Evolutionary conservation across 495 filamentous ascomycete species (phyloP).

Genomic region (Penicillium verhagenii): DNA sequence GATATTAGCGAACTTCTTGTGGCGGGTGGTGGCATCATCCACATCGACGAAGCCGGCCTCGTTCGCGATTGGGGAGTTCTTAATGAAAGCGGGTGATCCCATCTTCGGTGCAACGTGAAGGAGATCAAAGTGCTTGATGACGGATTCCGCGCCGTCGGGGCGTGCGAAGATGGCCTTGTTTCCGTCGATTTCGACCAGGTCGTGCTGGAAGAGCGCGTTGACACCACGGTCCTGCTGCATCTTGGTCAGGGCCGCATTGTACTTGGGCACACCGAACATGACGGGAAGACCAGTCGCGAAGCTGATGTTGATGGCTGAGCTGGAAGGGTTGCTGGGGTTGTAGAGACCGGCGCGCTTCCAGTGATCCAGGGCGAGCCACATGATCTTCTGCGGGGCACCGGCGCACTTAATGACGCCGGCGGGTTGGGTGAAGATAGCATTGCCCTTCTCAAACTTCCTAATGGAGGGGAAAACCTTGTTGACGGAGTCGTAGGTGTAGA

Average conservation of each 20-base stretch:
- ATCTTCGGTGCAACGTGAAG: slow-evolving; percentile 64
- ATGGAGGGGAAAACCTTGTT: slow-evolving; percentile 59
- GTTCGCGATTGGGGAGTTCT: slow-evolving; percentile 57
- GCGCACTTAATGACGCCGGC: slow-evolving; percentile 66
- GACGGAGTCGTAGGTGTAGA: slow-evolving; percentile 61
- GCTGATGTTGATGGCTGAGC: slow-evolving; percentile 56
- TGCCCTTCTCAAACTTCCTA: slow-evolving; percentile 52
- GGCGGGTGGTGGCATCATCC: slow-evolving; percentile 56
- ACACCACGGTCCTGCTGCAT: slow-evolving; percentile 63
- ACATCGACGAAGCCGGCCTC: slow-evolving; percentile 65
- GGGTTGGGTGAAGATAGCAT: slow-evolving; percentile 69
- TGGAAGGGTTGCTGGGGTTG: slow-evolving; percentile 36
- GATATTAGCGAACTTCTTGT: slow-evolving; percentile 62
- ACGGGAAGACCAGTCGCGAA: slow-evolving; percentile 60
- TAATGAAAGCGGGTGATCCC: slow-evolving; percentile 58
- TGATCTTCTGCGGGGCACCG: slow-evolving; percentile 67
- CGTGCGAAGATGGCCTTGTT: slow-evolving; percentile 53
- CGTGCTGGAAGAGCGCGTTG: slow-evolving; percentile 65
- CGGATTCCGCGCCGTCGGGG: slow-evolving; percentile 42
- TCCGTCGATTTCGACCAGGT: slow-evolving; percentile 60
- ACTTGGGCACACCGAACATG: slow-evolving; percentile 73
- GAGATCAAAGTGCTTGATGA: slow-evolving; percentile 57
- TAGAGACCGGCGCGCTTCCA: slow-evolving; percentile 63
- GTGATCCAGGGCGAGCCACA: slow-evolving; percentile 68
- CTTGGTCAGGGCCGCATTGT: slow-evolving; percentile 58